phyloP scores from a whole-genome alignment of 2,329 filamentous ascomycete genomes.

The Fusarium fracticaudum region DNA sequence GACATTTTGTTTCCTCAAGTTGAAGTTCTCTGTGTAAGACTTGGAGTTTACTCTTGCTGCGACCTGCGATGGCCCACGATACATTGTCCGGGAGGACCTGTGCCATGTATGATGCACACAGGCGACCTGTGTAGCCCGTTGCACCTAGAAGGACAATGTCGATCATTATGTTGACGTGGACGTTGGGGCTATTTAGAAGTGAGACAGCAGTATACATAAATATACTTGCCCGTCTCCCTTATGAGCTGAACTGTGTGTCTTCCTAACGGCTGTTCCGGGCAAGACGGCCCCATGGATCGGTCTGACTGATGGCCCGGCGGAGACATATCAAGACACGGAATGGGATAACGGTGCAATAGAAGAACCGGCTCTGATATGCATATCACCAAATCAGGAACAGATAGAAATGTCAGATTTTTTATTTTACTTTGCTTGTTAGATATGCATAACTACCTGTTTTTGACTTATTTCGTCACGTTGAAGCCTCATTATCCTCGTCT shows the following conservation, averaged over 20 bases:
- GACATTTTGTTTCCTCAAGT: constrained; percentile 1
- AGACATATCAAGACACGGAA: background rate
- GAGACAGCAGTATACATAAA: background rate
- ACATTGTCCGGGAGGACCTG: constrained; percentile 74
- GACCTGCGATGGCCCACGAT: constrained; percentile 85
- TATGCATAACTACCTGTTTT: background rate
- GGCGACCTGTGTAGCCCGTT: constrained; percentile 82
- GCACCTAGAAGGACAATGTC: constrained; percentile 62
- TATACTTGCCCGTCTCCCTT: background rate
- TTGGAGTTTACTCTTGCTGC: constrained; percentile 77
- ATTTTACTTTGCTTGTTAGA: background rate
- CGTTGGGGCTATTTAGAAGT: background rate
- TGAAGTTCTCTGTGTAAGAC: constrained; percentile 59
- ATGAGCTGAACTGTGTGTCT: background rate
- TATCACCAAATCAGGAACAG: background rate
- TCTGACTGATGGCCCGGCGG: constrained; percentile 14
- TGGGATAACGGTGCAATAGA: background rate
- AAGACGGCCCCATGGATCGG: constrained; percentile 24
- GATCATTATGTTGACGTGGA: background rate
- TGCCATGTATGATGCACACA: constrained; percentile 77
- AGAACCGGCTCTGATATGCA: background rate
- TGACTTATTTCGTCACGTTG: background rate
- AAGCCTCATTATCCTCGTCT: constrained; percentile 6
- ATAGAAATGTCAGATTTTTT: no score
- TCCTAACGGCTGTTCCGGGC: background rate